Evolutionary conservation across 2,329 filamentous ascomycete genomes (phyloP), one percentile per base, ranked within the genome.

Genomic region (Calonectria multiphialidica): DNA sequence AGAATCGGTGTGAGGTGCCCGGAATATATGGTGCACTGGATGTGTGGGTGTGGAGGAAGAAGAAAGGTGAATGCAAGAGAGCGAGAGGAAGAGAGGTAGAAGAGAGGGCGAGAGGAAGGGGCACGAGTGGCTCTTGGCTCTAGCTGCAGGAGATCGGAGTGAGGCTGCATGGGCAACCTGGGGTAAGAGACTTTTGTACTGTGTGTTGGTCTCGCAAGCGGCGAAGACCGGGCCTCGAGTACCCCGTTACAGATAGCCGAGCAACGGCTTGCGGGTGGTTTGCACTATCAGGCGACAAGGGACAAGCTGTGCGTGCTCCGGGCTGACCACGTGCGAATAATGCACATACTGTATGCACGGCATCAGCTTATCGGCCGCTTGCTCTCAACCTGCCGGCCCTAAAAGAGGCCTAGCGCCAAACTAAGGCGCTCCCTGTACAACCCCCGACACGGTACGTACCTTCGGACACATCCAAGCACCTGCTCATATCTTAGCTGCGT

Each of bases 301-400:
- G 28, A 28, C 64, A 15, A 7, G n/a, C 23, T 50, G 21, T 1
- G 9, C 25, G 28, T 18, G 71, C 62, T 64, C 16, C 35, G 0
- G 8, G 18, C 21, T 59, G 70, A 68, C 21, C 16, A 70, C 35
- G 77, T 78, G 73, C 67, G 47, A 44, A 63, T 64, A 59, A 21
- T 64, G 21, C 2, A 12, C 53, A 55, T 59, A 79, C 78, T 73
- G 78, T 79, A 74, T 74, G 75, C 76, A 77, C 74, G 75, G 69
- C 78, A 78, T 79, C 78, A 79, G 78, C 78, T 79, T 78, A 79
- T 79, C 78, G 76, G 63, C 66, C 67, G 66, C 72, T 74, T 57
- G 70, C 59, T 70, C 69, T 72, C 76, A 75, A 79, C 77, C 70
- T 78, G 72, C 78, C 73, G 77, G 72, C 72, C 68, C 73, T 76